Conservation (phyloP, 2,329 filamentous ascomycete genomes). For the Exophiala xenobiotica region DNA sequence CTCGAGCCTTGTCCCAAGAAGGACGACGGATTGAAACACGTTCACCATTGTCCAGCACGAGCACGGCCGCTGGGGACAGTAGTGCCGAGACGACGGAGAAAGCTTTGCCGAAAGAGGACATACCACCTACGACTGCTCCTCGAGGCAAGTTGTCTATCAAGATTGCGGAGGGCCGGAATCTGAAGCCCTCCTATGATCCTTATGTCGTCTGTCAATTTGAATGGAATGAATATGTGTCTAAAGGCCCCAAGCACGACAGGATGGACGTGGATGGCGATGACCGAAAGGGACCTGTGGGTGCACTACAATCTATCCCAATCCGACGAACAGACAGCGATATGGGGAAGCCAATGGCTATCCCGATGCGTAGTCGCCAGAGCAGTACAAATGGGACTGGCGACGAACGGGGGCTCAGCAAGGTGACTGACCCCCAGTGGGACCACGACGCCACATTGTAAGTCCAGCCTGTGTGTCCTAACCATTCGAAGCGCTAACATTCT, state of each 20-base stretch:
- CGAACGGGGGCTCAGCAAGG: slow-evolving; percentile 58
- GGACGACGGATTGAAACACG: slow-evolving; percentile 37
- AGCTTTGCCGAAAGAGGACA: slow-evolving; percentile 42
- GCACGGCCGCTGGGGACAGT: slow-evolving; percentile 30
- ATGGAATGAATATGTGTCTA: slow-evolving; percentile 92
- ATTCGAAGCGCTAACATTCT: slow-evolving; percentile 32
- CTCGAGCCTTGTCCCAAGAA: slow-evolving; percentile 76
- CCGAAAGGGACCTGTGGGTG: slow-evolving; percentile 52
- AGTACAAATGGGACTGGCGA: slow-evolving; percentile 86
- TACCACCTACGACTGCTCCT: slow-evolving; percentile 63
- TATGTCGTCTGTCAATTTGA: slow-evolving; percentile 98
- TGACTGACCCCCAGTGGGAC: slow-evolving; percentile 91
- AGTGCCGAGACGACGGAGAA: slow-evolving; percentile 19
- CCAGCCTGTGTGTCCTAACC: neutral
- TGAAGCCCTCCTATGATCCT: slow-evolving; percentile 80
- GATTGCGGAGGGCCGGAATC: slow-evolving; percentile 78
- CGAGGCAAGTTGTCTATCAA: slow-evolving; percentile 89
- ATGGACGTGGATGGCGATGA: slow-evolving; percentile 62
- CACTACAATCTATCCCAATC: slow-evolving; percentile 58
- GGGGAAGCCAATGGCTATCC: slow-evolving; percentile 85
- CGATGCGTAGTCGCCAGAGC: slow-evolving; percentile 94
- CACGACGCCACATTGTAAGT: slow-evolving; percentile 93
- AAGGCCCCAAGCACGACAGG: slow-evolving; percentile 68
- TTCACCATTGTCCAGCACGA: slow-evolving; percentile 24
- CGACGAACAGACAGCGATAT: slow-evolving; percentile 75